Base-by-base conservation (phyloP, 768 basidiomycete genomes). In the Baorangia bicolor region DNA sequence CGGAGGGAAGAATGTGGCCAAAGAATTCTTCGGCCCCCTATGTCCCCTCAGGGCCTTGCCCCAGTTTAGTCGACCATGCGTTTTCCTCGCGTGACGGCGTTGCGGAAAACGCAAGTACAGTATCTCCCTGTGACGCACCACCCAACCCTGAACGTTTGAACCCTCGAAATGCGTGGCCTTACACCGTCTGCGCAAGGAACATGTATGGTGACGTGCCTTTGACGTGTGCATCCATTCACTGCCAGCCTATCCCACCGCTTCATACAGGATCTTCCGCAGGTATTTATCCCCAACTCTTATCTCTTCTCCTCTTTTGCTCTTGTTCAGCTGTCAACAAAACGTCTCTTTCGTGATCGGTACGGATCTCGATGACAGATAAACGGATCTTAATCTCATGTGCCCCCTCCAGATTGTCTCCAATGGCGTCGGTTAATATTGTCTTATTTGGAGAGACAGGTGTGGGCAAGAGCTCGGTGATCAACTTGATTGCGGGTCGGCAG, bases 381-480 rank as follows among this genome's bases (percentile, higher is more conserved):
- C 12, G 6, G 18, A 52, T 55, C 23, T 53, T 40, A 49, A 52
- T 49, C n/a, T 33, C 21, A n/a, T 10, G 3, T 9, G 4, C 23
- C 30, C 34, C 5, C 16, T 34, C 13, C 31, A 61, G 59, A 45
- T 52, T 31, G 30, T 47, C 13, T 39, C 53, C n/a, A n/a, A 60
- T 66, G 64, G 18, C 53, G 9, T 62, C 62, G 1, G 50, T 65
- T 37, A 79, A 78, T 46, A 62, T 78, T 39, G 66, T 78, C 43
- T 40, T 79, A n/a, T 78, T 78, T 40, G 78, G 77, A 10, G 76
- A 78, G 56, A 71, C 73, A 0, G 75, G 78, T 16, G 54, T 65
- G 0, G 69, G 69, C 33, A 71, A 68, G 58, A 72, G 66, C 52
- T 70, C 68, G 0, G 56, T 71, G n/a, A 62, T 71, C 57, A 69